Percentiles rank a stretch among this genome's conserved stretches.
Evolutionary conservation across 176 grass and related monocot genomes (phyloP).

Genomic region (Luzula sylvatica): DNA sequence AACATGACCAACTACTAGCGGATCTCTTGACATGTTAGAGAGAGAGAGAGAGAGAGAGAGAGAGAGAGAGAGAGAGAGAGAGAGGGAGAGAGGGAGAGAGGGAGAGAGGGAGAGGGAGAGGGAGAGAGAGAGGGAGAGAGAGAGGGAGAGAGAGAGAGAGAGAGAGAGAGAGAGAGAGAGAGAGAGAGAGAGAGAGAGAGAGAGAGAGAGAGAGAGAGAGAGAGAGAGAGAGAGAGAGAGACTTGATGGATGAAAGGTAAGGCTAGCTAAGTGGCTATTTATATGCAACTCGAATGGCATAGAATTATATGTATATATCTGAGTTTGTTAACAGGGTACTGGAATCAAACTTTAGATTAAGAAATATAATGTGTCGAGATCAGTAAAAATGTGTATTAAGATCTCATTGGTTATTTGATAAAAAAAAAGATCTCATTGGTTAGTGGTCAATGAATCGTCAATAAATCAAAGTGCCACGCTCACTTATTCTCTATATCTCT

Average conservation of each 20-base stretch:
- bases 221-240: slow-evolving; percentile 13
- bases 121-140: not conserved
- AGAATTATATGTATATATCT: slow-evolving; percentile 36
- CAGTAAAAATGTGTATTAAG: slow-evolving; percentile 39
- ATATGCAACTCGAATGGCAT: slow-evolving; percentile 51
- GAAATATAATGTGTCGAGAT: slow-evolving; percentile 14
- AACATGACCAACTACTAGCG: slow-evolving; percentile 74
- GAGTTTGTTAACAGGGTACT: slow-evolving; percentile 9
- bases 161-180: slow-evolving; percentile 5
- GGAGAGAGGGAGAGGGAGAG: not conserved
- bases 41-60: not conserved
- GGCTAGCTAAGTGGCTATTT: slow-evolving; percentile 36
- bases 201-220: not conserved
- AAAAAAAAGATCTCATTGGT: no score
- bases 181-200: slow-evolving; percentile 8
- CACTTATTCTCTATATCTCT: slow-evolving; percentile 80
- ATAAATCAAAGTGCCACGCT: slow-evolving; percentile 66
- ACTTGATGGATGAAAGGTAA: slow-evolving; percentile 32
- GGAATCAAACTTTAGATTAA: slow-evolving; percentile 23
- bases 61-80: slow-evolving; percentile 10
- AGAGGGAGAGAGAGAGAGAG: not conserved
- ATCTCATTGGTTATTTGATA: not conserved
- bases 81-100: slow-evolving; percentile 7
- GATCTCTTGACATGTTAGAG: slow-evolving; percentile 71
- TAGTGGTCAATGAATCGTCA: slow-evolving; percentile 33